Evolutionary conservation across 1,139 yeast species (phyloP).

Genomic region (Entelexis paramagnoliae): DNA sequence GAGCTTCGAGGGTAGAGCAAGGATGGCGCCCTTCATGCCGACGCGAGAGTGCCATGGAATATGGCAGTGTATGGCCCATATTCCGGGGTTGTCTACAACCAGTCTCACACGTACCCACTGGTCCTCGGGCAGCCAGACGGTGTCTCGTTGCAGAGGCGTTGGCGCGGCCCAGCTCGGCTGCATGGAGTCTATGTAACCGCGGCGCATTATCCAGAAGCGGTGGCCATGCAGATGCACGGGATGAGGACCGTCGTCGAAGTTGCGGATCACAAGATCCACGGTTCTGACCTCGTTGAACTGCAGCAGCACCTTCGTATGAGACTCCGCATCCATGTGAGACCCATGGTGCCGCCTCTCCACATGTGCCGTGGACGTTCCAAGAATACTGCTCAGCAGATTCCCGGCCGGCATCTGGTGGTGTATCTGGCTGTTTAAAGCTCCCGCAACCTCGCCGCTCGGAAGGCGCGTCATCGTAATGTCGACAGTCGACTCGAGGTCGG

Average conservation of each 20-base stretch:
- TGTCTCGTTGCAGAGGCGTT: slow-evolving; percentile 54
- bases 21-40: slow-evolving; percentile 29
- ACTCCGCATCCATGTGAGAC: background rate
- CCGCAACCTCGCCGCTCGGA: slow-evolving; percentile 11
- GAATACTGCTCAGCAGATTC: background rate
- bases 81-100: slow-evolving; percentile 61
- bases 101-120: slow-evolving; percentile 53
- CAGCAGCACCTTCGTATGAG: background rate
- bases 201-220: slow-evolving; percentile 56
- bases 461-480: slow-evolving; percentile 14
- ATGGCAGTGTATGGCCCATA: slow-evolving; percentile 76
- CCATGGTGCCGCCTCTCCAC: background rate
- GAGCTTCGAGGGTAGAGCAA: slow-evolving; percentile 22
- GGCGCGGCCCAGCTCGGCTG: background rate
- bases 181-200: slow-evolving; percentile 11
- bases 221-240: slow-evolving; percentile 95
- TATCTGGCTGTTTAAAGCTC: slow-evolving; percentile 9
- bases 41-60: slow-evolving; percentile 66
- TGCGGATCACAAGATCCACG: slow-evolving; percentile 62
- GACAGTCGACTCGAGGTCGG: background rate
- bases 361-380: background rate
- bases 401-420: background rate
- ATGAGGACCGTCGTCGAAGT: slow-evolving; percentile 72
- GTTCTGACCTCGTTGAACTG: background rate
- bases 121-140: slow-evolving; percentile 48